Conservation (phyloP, 176 grass and related monocot genomes). For the Carex scoparia region DNA sequence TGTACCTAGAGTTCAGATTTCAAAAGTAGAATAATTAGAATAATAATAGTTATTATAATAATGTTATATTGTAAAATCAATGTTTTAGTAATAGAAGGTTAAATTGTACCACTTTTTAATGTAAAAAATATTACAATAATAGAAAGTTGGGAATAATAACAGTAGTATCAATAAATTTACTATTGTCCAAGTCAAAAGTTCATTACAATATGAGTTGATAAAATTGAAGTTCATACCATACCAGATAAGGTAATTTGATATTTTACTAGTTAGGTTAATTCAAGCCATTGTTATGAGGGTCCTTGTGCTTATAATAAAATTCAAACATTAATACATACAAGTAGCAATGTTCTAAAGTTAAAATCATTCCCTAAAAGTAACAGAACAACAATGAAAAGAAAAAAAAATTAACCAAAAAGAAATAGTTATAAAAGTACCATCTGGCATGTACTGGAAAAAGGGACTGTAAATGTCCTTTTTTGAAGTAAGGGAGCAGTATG, state of each 20-base stretch:
- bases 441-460: neutral
- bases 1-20: constrained; percentile 31
- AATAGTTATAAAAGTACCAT: neutral
- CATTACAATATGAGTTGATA: neutral
- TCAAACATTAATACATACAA: neutral
- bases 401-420: neutral
- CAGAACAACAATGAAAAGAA: neutral
- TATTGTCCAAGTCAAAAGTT: neutral
- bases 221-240: neutral
- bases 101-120: neutral
- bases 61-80: neutral
- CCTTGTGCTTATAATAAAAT: neutral
- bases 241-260: neutral
- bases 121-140: neutral
- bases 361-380: neutral
- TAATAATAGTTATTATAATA: neutral
- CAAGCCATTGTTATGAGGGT: neutral
- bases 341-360: neutral
- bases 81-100: neutral
- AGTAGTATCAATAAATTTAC: neutral
- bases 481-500: neutral
- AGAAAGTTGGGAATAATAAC: neutral
- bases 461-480: neutral
- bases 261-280: neutral
- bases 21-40: constrained; percentile 10